These are phyloP conservation scores for Helicostylum pulchrum DNA, from an alignment of 192 early-diverging fungal genomes.

Conservation along the genomic window DNA sequence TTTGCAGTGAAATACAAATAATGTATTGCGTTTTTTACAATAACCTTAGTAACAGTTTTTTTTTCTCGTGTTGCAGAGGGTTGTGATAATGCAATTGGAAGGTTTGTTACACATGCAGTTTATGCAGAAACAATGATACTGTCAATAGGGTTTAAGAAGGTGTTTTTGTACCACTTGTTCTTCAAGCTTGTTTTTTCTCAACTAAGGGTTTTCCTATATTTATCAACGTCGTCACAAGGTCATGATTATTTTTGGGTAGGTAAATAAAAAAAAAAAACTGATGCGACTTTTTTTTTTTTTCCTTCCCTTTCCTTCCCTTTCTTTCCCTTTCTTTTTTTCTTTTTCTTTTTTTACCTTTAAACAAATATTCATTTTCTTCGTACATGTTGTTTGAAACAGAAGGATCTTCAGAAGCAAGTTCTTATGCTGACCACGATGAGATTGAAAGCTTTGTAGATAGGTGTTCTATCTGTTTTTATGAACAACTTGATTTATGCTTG, in stretches of 20 bases:
- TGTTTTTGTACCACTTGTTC: neutral
- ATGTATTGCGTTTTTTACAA: no score
- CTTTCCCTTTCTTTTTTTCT: neutral
- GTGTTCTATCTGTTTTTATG: slow-evolving; percentile 60
- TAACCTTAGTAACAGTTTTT: no score
- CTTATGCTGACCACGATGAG: slow-evolving; percentile 27
- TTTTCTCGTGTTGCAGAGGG: no score
- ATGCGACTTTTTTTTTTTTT: neutral
- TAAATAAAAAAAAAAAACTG: neutral
- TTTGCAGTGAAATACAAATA: no score
- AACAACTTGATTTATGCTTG: slow-evolving; percentile 52
- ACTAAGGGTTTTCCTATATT: no score
- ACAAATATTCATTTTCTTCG: neutral
- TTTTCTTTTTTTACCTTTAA: neutral
- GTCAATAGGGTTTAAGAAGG: no score
- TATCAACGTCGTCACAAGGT: no score
- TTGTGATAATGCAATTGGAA: no score
- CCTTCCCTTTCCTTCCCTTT: neutral
- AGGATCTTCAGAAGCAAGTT: slow-evolving; percentile 5
- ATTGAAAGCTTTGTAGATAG: slow-evolving; percentile 54
- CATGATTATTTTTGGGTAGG: neutral
- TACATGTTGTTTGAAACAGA: neutral
- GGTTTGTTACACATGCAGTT: no score
- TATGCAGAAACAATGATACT: no score
- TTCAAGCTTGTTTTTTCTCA: no score